These are phyloP conservation scores for Chlorella vulgaris DNA, from an alignment of 139 green algal genomes.

Conservation along the genomic window DNA sequence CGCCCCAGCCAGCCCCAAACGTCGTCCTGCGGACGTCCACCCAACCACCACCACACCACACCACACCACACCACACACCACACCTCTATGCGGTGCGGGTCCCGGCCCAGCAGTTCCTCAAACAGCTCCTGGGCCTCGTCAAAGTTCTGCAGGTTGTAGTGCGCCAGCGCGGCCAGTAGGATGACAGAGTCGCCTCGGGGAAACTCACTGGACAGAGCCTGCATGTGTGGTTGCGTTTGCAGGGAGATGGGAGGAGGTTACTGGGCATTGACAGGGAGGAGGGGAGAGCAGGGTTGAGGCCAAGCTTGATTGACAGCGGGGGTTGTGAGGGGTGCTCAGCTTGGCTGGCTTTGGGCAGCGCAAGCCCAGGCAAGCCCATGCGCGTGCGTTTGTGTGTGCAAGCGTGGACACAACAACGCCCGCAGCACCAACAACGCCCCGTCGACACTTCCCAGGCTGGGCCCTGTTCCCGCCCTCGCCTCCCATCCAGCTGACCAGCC, in stretches of 20 bases:
- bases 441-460: too few relatives aligned
- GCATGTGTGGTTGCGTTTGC: not conserved
- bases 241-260: not conserved
- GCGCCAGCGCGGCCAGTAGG: conserved; percentile 73
- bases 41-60: not conserved
- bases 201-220: conserved; percentile 66
- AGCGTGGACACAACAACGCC: too few relatives aligned
- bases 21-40: not conserved
- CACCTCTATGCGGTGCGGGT: conserved; percentile 87
- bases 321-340: too few relatives aligned
- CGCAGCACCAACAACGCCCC: not conserved
- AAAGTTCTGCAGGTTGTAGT: conserved; percentile 94
- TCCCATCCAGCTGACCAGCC: not conserved
- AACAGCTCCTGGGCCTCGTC: conserved; percentile 87
- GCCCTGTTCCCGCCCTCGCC: not conserved
- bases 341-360: too few relatives aligned
- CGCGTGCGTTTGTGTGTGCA: too few relatives aligned
- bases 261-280: not conserved
- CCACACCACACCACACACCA: too few relatives aligned
- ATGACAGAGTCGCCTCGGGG: conserved; percentile 73
- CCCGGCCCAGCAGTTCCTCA: conserved; percentile 81
- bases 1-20: not conserved
- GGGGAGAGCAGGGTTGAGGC: too few relatives aligned
- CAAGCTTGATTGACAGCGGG: too few relatives aligned
- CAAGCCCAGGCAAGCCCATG: too few relatives aligned